Evolutionary conservation across 306 rosid species (phyloP), one percentile per base, ranked within the genome.

Genomic region (Castanea mollissima): DNA sequence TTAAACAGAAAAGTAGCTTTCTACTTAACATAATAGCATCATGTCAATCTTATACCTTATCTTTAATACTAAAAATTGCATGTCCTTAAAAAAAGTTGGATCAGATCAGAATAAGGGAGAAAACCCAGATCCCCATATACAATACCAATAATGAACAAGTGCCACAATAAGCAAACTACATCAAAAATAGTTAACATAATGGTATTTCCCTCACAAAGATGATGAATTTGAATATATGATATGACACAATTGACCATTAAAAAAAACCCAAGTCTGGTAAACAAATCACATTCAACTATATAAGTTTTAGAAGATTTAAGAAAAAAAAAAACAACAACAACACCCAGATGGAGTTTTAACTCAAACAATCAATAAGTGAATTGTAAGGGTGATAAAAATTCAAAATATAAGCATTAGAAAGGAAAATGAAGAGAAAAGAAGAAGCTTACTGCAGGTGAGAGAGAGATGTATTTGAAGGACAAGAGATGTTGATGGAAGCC

Each of bases 401-500:
- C 16, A 71, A 20, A 41, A 32, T 7, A 52, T 6, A 68, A 41
- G 20, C 67, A 69, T 27, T 15, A 31, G 41, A 76, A 46, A 46
- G 14, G 6, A 60, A 15, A 14, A 19, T 12, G 52, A 71, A 72
- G 8, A 20, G 6, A 7, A 35, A 44, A 15, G 41, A 63, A 35
- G 62, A 80, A 41, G 46, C 87, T 76, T 11, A 90, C 94, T 81
- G 84, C 1, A 84, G 83, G 59, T 72, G 84, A 32, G 91, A 86
- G 75, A 92, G 84, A 32, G 87, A 54, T 11, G 86, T 16, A 2
- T 90, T 77, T n/a, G 97, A 87, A 83, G 86, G 85, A 74, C 70
- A 90, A 21, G 93, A 81, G 79, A 89, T 56, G 88, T 85, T 85
- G 86, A 85, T 74, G 77, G 91, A 88, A 72, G 92, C 82, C 97